These are phyloP conservation scores for Monosporascus sp. DNA, from an alignment of 2,329 filamentous ascomycete species.

Conservation along the genomic window DNA sequence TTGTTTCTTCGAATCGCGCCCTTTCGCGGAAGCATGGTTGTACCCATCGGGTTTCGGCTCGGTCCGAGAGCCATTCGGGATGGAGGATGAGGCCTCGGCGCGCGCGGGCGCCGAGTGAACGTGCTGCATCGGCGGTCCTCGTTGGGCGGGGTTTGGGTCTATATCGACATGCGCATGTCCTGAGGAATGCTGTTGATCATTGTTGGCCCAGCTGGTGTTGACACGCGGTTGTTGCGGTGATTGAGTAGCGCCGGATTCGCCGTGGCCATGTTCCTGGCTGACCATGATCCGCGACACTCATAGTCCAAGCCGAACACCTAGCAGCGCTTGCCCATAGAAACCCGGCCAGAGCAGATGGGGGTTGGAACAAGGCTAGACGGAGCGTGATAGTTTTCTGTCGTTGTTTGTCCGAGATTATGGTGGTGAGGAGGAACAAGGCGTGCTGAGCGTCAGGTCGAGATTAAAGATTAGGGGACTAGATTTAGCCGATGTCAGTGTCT, in stretches of 20 bases:
- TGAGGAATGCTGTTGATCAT: neutral
- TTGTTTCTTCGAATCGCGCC: neutral
- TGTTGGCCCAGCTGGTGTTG: neutral
- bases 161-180: neutral
- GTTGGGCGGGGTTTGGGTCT: neutral
- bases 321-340: neutral
- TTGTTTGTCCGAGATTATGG: no score
- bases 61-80: neutral
- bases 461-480: no score
- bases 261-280: neutral
- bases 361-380: no score
- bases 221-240: neutral
- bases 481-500: no score
- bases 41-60: neutral
- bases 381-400: no score
- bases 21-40: neutral
- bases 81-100: neutral
- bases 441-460: no score
- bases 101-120: neutral
- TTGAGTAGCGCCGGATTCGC: neutral
- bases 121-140: neutral
- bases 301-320: neutral
- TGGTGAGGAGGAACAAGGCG: no score
- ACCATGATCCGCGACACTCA: neutral
- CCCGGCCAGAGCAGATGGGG: no score